These are phyloP conservation scores for Inonotus hispidus DNA, from an alignment of 1,284 basidiomycete species.

Conservation along the genomic window DNA sequence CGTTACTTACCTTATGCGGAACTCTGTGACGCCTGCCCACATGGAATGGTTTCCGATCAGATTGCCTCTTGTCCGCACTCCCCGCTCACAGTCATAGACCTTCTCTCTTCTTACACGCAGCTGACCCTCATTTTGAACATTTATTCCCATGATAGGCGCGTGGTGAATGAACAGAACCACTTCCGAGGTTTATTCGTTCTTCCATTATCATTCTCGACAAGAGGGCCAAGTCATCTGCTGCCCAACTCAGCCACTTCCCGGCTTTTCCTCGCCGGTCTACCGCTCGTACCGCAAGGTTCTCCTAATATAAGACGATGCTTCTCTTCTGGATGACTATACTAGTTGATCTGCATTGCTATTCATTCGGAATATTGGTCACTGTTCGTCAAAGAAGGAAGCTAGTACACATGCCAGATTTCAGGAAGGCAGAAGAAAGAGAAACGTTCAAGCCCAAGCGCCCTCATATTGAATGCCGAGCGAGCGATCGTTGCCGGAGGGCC, in stretches of 20 bases:
- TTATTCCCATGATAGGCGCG: neutral
- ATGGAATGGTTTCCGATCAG: neutral
- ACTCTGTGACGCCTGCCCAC: neutral
- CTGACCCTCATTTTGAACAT: neutral
- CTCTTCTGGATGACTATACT: neutral
- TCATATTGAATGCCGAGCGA: slow-evolving; percentile 2
- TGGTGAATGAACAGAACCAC: neutral
- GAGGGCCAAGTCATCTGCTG: neutral
- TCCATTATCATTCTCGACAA: neutral
- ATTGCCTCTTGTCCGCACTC: neutral
- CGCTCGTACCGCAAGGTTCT: neutral
- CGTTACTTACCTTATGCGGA: neutral
- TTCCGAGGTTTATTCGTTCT: neutral
- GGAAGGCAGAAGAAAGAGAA: neutral
- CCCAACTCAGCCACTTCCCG: neutral
- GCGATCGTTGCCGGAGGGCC: neutral
- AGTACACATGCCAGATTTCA: neutral
- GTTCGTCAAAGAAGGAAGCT: neutral
- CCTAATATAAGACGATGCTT: neutral
- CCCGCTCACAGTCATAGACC: neutral
- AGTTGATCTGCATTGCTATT: neutral
- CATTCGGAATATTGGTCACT: neutral
- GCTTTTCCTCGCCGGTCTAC: neutral
- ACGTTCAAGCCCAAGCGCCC: neutral
- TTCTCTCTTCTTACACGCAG: neutral